These are phyloP conservation scores for Fusarium subglutinans DNA, from an alignment of 2,329 filamentous ascomycete genomes.

Conservation along the genomic window DNA sequence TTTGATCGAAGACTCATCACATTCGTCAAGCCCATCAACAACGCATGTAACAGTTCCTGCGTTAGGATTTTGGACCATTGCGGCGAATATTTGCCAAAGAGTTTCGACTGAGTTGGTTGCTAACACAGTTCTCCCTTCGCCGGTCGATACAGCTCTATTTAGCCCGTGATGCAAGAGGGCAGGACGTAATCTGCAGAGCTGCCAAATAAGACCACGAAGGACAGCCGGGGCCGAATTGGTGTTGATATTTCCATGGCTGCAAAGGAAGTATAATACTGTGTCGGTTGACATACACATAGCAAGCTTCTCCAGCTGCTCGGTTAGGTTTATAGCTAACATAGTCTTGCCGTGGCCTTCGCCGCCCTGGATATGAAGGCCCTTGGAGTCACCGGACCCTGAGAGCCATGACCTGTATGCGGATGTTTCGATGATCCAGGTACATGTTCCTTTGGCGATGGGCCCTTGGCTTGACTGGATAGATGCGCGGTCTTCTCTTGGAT, in stretches of 20 bases:
- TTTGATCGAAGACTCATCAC: neutral
- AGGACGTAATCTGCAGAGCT: conserved; percentile 2
- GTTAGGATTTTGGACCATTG: neutral
- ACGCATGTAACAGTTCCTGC: neutral
- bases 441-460: neutral
- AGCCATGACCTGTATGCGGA: conserved; percentile 5
- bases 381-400: neutral
- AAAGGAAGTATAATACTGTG: conserved; percentile 19
- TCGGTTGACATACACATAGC: neutral
- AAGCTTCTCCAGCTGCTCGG: conserved; percentile 1
- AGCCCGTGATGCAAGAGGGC: neutral
- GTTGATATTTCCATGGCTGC: conserved; percentile 1
- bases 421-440: neutral
- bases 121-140: neutral
- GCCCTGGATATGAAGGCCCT: neutral
- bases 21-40: conserved; percentile 20
- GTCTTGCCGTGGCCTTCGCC: conserved; percentile 10
- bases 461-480: neutral
- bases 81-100: conserved; percentile 11
- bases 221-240: conserved; percentile 1
- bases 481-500: conserved; percentile 2
- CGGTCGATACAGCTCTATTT: neutral
- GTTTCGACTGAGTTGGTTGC: neutral
- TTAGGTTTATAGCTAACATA: conserved; percentile 2
- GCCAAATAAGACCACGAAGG: conserved; percentile 13